phyloP scores from a whole-genome alignment of 169 alveolate genomes.

The Plasmodium gallinaceum region DNA sequence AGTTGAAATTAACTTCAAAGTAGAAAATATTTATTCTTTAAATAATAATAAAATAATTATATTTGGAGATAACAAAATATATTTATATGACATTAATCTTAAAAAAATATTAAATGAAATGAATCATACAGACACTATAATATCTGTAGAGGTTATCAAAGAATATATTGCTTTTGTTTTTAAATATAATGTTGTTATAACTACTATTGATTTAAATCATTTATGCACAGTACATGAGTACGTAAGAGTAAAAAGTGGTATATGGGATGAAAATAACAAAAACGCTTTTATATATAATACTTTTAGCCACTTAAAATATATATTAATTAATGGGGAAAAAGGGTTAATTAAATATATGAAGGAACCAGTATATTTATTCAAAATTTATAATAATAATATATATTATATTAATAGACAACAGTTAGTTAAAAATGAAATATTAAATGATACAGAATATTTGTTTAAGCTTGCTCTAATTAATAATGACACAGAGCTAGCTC shows the following conservation, averaged over 20 bases:
- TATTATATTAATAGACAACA: conserved; percentile 54
- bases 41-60: conserved; percentile 56
- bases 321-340: conserved; percentile 59
- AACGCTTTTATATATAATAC: conserved; percentile 79
- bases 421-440: conserved; percentile 3
- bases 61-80: conserved; percentile 39
- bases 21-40: conserved; percentile 43
- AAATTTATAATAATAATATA: conserved; percentile 34
- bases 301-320: conserved; percentile 61
- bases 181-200: conserved; percentile 79
- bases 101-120: conserved; percentile 55
- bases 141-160: conserved; percentile 77
- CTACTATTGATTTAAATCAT: conserved; percentile 78
- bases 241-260: conserved; percentile 81
- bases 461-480: conserved; percentile 49
- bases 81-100: conserved; percentile 54
- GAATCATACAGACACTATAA: conserved; percentile 76
- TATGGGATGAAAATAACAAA: conserved; percentile 79
- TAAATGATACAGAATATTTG: conserved; percentile 53
- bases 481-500: conserved; percentile 48
- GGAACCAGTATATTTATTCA: conserved; percentile 59
- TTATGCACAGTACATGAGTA: conserved; percentile 77
- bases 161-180: conserved; percentile 80
- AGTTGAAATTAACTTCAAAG: conserved; percentile 35
- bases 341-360: conserved; percentile 72